A percentile compares a stretch with the other conserved stretches of the same genome.
Evolutionary conservation across 139 green algal genomes (phyloP).

Genomic region (Tetraselmis striata): DNA sequence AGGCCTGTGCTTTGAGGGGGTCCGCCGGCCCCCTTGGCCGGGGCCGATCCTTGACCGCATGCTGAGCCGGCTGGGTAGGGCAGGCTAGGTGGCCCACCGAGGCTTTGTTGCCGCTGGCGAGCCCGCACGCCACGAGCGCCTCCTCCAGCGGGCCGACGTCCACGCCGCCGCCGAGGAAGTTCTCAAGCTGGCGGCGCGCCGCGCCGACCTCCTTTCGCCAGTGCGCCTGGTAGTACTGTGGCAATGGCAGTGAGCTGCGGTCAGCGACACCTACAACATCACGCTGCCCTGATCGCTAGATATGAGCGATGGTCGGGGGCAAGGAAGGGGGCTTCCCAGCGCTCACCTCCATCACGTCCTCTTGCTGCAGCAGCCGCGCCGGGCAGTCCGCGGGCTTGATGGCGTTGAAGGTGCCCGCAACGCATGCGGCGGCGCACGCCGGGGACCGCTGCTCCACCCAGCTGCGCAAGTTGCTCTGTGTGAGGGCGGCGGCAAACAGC

Average conservation of each 20-base stretch:
- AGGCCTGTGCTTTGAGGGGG: too few relatives aligned
- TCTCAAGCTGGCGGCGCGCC: not conserved
- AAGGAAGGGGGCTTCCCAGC: too few relatives aligned
- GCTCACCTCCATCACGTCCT: not conserved
- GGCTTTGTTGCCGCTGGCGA: not conserved
- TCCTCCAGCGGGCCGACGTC: not conserved
- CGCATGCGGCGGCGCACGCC: slow-evolving; percentile 18
- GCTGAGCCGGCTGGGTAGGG: too few relatives aligned
- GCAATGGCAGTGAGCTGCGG: too few relatives aligned
- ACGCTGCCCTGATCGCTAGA: too few relatives aligned
- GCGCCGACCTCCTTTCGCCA: not conserved
- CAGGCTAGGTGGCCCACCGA: too few relatives aligned
- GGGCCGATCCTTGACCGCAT: too few relatives aligned
- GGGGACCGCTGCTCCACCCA: slow-evolving; percentile 27
- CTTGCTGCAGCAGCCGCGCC: not conserved
- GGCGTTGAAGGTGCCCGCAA: slow-evolving; percentile 27
- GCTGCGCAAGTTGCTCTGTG: not conserved
- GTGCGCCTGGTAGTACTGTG: not conserved
- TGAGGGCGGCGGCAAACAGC: too few relatives aligned
- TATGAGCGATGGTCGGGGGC: too few relatives aligned
- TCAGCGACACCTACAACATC: not conserved
- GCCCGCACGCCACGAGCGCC: not conserved
- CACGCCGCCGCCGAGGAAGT: not conserved
- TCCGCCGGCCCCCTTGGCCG: too few relatives aligned
- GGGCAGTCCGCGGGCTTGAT: slow-evolving; percentile 6